Conservation (phyloP, 257 asterid species). For the Solanum bulbocastanum region DNA sequence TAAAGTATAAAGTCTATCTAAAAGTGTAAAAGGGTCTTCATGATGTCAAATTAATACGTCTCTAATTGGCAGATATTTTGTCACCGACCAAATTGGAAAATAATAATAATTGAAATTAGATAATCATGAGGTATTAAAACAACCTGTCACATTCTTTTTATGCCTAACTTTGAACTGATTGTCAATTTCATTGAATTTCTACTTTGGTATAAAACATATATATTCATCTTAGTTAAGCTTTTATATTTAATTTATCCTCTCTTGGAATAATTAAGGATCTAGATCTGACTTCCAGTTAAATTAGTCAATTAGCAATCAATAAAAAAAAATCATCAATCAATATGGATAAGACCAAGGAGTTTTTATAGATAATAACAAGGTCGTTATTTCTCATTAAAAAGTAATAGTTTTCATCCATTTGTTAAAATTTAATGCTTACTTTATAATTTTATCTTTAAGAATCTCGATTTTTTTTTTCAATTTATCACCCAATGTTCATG, state of each 20-base stretch:
- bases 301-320: not conserved
- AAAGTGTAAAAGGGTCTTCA: not conserved
- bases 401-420: not conserved
- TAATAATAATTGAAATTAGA: not conserved
- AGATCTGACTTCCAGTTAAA: not conserved
- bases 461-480: no score
- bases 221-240: not conserved
- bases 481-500: not conserved
- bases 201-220: not conserved
- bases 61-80: not conserved
- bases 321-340: not conserved
- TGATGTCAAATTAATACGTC: not conserved
- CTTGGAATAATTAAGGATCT: not conserved
- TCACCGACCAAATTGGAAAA: not conserved
- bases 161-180: slow-evolving; percentile 19
- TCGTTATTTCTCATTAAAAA: not conserved
- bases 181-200: not conserved
- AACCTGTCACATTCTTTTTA: slow-evolving; percentile 7
- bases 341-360: not conserved
- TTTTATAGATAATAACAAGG: not conserved
- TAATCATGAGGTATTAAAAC: not conserved
- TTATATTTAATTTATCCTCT: not conserved
- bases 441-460: not conserved
- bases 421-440: not conserved
- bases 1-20: not conserved